phyloP scores from a whole-genome alignment of 2,329 filamentous ascomycete species.

The Diaporthe ampelina region DNA sequence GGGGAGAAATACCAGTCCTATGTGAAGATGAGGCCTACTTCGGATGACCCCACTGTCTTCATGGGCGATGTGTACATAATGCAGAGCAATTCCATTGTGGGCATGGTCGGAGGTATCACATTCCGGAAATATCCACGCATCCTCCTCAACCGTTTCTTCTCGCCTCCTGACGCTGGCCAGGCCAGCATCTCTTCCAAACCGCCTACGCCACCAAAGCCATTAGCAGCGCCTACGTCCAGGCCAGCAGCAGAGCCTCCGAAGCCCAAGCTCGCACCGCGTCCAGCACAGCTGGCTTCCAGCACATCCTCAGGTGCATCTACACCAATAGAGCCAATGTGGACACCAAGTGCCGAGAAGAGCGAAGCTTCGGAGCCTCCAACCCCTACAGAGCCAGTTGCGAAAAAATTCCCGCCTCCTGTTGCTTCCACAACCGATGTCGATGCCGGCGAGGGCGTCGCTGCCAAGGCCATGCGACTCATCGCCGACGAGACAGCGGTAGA shows the following conservation, averaged over 20 bases:
- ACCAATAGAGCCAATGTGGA: conserved; percentile 44
- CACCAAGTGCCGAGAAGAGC: conserved; percentile 55
- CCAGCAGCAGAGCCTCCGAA: background rate
- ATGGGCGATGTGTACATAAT: no score
- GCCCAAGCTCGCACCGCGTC: background rate
- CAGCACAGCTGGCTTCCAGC: conserved; percentile 44
- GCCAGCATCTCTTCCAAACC: background rate
- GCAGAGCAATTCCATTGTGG: no score
- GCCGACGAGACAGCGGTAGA: conserved; percentile 12
- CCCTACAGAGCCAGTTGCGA: background rate
- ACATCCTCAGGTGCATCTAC: conserved; percentile 24
- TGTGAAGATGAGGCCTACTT: no score
- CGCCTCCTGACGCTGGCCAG: no score
- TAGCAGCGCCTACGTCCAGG: background rate
- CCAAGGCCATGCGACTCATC: background rate
- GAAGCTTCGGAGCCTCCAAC: background rate
- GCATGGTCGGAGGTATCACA: no score
- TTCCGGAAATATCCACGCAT: no score
- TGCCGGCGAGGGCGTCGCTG: background rate
- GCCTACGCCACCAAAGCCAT: background rate
- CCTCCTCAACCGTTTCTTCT: no score
- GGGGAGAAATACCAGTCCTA: no score
- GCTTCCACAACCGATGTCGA: background rate
- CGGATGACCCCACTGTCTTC: no score
- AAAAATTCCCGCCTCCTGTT: background rate